Evolutionary conservation across 495 filamentous ascomycete species (phyloP), one percentile per base, ranked within the genome.

Genomic region (Tuber borchii): DNA sequence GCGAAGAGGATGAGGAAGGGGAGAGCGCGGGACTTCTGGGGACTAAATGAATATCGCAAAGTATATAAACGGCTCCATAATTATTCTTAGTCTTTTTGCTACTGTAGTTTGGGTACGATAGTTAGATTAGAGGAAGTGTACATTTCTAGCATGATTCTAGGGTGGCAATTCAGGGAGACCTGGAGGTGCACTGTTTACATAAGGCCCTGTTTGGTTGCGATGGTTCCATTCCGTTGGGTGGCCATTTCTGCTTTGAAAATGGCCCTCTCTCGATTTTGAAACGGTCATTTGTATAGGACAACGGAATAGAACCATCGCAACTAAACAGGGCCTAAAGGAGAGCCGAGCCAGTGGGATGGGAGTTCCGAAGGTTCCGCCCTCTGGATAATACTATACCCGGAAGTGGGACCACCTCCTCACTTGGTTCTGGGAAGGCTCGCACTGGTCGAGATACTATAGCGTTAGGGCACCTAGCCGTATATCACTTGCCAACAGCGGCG

Each of bases 1-100:
- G 73, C 10, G 79, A 79, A 74, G 74, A 78, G 34, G 87, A 88
- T 43, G 84, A 86, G 51, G 85, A 82, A 40, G 86, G 73, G 1
- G 81, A 83, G 48, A 72, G 71, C 14, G 48, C 74, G 10, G 72
- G 75, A 48, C 56, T 82, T 70, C 51, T 82, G 34, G 43, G 71
- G 19, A 69, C 69, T 51, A 48, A 45, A 17, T 76, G 45, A 77
- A 46, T 37, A 34, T 8, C 69, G 17, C 22, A 75, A 75, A 45
- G 43, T 65, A 65, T 34, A 34, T 65, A 34, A 6, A 34, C 26
- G 34, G 56, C 26, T 65, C 26, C 34, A 65, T 65, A 34, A 65
- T 65, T 19, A 34, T 26, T 1, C 26, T 34, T 14, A 26, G 56
- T 65, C n/a, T 65, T 65, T 34, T 65, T 65, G 14, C 26, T 65